These are phyloP conservation scores for Coffea humblotiana DNA, from an alignment of 305 asterid genomes.

Conservation along the genomic window DNA sequence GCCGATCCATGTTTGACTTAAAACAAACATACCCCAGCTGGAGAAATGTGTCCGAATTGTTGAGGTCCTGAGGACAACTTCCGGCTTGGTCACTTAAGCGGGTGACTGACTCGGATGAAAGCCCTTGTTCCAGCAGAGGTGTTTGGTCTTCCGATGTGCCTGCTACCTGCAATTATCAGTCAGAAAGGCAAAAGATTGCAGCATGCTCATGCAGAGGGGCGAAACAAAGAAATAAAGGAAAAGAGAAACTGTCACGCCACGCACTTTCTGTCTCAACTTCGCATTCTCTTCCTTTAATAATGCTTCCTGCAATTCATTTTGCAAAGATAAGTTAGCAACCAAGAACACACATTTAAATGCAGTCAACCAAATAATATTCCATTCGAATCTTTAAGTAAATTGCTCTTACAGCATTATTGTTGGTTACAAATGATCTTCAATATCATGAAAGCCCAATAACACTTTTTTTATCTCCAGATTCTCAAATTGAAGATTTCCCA, in stretches of 20 bases:
- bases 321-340: neutral
- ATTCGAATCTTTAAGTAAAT: too few species aligned
- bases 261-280: slow-evolving; percentile 36
- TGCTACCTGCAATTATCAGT: slow-evolving; percentile 2
- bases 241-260: neutral
- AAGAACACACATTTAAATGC: neutral
- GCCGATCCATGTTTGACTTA: neutral
- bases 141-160: slow-evolving; percentile 14
- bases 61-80: slow-evolving; percentile 21
- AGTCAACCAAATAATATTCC: too few species aligned
- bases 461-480: too few species aligned
- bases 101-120: slow-evolving; percentile 42
- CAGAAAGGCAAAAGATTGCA: neutral
- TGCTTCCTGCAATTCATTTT: slow-evolving; percentile 51
- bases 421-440: neutral
- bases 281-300: slow-evolving; percentile 53
- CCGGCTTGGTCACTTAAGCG: neutral
- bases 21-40: slow-evolving; percentile 7
- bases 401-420: too few species aligned
- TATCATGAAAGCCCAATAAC: neutral
- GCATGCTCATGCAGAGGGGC: neutral
- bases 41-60: slow-evolving; percentile 40
- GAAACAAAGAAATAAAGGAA: neutral
- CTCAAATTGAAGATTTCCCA: too few species aligned
- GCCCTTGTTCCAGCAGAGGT: slow-evolving; percentile 33